Base-by-base conservation (phyloP, 2,329 filamentous ascomycete species). In the Beauveria medogensis region DNA sequence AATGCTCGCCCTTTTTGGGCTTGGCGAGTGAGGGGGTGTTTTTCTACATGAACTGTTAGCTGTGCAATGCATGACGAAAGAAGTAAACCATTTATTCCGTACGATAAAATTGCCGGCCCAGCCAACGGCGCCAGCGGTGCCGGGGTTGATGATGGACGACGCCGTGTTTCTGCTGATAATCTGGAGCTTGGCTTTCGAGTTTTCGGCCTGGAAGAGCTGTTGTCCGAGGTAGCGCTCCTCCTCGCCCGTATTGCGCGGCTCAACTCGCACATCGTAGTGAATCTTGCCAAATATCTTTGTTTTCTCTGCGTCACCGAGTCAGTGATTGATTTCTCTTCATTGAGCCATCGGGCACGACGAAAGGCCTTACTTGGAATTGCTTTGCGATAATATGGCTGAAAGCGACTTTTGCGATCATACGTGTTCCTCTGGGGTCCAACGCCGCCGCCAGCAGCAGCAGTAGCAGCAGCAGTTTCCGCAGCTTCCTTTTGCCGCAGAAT, bases 241-340 rank as follows among this genome's bases (percentile, higher is more conserved):
- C 69, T 91, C 88, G 37, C 82, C 81, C 62, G 90, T 90, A 68
- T 88, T 84, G 28, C 89, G 83, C 0, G 90, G 88, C 52, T 88
- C 82, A 66, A 88, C 88, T 65, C 87, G 88, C 61, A 92, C 81
- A 71, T 96, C 91, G 67, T 92, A 89, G 58, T 82, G 81, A 62
- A 95, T 83, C 61, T 82, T 86, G 50, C 89, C 91, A 30, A 84
- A 82, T 9, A 96, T 78, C 28, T 85, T 85, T 7, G 91, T 96
- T 72, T 91, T 88, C 74, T 96, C 91, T 89, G 43, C n/a, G 22
- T 22, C 8, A 14, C 9, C 24, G 28, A 10, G 58, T 74, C 57
- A 73, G 67, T 59, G 59, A 41, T 16, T 26, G 20, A 6, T 22
- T 34, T 6, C 6, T 18, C 28, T 16, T 24, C 28, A 47, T 6